A percentile compares a stretch with the other conserved stretches of the same genome.
These are phyloP conservation scores for Acacia pycnantha DNA, from an alignment of 331 rosid genomes.

Conservation along the genomic window DNA sequence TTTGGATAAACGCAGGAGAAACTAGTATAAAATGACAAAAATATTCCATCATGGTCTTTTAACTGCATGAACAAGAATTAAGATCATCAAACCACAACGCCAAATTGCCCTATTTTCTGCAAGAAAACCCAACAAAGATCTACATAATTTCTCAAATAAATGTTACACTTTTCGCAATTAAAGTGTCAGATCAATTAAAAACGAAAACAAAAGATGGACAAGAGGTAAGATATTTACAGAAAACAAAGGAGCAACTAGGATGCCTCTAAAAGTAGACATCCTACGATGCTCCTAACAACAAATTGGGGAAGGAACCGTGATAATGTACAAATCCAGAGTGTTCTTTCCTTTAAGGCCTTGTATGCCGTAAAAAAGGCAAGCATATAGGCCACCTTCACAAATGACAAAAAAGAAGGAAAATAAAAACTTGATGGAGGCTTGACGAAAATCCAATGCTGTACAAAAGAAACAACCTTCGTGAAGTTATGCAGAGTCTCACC, in stretches of 20 bases:
- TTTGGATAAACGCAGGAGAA: not conserved
- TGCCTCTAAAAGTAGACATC: constrained; percentile 55
- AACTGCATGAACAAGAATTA: constrained; percentile 2
- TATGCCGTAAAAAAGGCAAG: constrained; percentile 49
- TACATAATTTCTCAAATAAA: constrained; percentile 40
- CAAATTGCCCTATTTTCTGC: constrained; percentile 13
- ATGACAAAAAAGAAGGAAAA: constrained; percentile 16
- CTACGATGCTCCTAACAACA: constrained; percentile 30
- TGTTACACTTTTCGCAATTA: constrained; percentile 38
- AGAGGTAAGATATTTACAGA: constrained; percentile 38
- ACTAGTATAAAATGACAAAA: not conserved
- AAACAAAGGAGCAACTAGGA: constrained; percentile 28
- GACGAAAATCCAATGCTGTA: constrained; percentile 61
- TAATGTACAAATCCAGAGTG: constrained; percentile 31
- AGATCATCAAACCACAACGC: not conserved
- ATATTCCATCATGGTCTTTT: not conserved
- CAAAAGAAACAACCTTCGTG: constrained; percentile 49
- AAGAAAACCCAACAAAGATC: constrained; percentile 8
- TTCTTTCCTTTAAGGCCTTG: constrained; percentile 36
- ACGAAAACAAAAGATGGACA: not conserved
- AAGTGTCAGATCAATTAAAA: not conserved
- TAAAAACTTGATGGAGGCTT: constrained; percentile 42
- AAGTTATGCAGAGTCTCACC: constrained; percentile 45
- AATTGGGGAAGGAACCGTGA: constrained; percentile 32
- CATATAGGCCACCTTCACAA: constrained; percentile 58